Percentiles rank a stretch among this genome's conserved stretches.
phyloP scores from a whole-genome alignment of 257 asterid species.

The Solanum rostratum region DNA sequence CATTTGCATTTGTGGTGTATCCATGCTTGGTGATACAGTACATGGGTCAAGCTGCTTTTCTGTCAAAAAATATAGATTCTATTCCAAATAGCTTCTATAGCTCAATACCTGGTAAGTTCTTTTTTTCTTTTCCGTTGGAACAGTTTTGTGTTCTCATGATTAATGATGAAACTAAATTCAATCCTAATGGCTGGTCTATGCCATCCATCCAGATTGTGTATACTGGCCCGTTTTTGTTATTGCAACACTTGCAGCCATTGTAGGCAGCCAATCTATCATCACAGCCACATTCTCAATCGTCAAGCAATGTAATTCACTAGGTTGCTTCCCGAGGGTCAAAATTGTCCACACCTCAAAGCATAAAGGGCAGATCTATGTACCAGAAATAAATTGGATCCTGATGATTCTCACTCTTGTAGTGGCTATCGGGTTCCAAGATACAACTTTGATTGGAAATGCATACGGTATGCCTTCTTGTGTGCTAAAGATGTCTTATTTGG shows the following conservation, averaged over 20 bases:
- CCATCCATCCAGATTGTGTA: slow-evolving; percentile 22
- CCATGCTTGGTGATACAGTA: slow-evolving; percentile 89
- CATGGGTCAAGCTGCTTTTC: slow-evolving; percentile 98
- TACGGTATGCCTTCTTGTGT: slow-evolving; percentile 27
- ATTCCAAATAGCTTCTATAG: slow-evolving; percentile 58
- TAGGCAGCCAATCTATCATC: slow-evolving; percentile 54
- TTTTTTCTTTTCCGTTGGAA: background rate
- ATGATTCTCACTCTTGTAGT: slow-evolving; percentile 47
- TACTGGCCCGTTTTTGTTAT: slow-evolving; percentile 52
- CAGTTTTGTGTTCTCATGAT: background rate
- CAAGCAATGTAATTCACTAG: slow-evolving; percentile 54
- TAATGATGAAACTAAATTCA: background rate
- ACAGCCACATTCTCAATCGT: slow-evolving; percentile 58
- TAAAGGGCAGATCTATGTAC: slow-evolving; percentile 58
- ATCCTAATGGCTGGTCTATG: background rate
- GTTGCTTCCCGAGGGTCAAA: slow-evolving; percentile 58
- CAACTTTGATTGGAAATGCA: slow-evolving; percentile 50
- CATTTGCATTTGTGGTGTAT: slow-evolving; percentile 61
- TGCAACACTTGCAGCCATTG: slow-evolving; percentile 53
- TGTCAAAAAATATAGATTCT: slow-evolving; percentile 49
- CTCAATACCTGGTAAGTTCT: slow-evolving; percentile 71
- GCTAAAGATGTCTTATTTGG: background rate
- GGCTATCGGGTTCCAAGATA: slow-evolving; percentile 48
- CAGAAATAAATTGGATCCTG: slow-evolving; percentile 61
- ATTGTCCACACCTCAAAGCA: slow-evolving; percentile 53